Conservation (phyloP, 2,329 filamentous ascomycete genomes). For the Xylariaceae sp. region DNA sequence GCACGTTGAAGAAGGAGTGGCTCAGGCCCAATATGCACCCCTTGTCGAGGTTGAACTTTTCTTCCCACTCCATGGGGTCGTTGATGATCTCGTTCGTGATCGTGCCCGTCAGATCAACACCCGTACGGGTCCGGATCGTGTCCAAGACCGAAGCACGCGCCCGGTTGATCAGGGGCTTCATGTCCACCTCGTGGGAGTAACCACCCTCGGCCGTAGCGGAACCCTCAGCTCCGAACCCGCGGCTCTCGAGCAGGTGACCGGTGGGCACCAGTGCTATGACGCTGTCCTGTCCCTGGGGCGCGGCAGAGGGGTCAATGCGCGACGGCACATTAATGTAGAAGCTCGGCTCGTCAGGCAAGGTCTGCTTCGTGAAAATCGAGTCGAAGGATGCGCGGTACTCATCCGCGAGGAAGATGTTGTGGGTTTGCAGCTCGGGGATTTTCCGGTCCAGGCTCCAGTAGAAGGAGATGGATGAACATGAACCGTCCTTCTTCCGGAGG, state of each 20-base stretch:
- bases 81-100: constrained; percentile 62
- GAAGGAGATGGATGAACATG: constrained; percentile 71
- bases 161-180: constrained; percentile 53
- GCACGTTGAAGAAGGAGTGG: constrained; percentile 71
- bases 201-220: constrained; percentile 25
- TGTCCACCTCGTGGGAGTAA: constrained; percentile 46
- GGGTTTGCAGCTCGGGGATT: constrained; percentile 60
- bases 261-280: constrained; percentile 69
- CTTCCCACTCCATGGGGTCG: constrained; percentile 61
- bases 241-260: constrained; percentile 58
- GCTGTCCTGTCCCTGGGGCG: constrained; percentile 60
- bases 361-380: constrained; percentile 66
- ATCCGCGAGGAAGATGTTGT: constrained; percentile 76
- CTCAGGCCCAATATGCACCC: constrained; percentile 69
- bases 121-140: constrained; percentile 58
- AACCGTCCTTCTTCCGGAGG: constrained; percentile 48
- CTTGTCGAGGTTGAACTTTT: constrained; percentile 68
- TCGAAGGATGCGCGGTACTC: constrained; percentile 71
- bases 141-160: constrained; percentile 57
- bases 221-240: constrained; percentile 16
- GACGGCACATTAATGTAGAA: constrained; percentile 78
- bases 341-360: constrained; percentile 62
- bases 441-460: constrained; percentile 65
- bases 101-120: constrained; percentile 38
- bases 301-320: constrained; percentile 62